Evolutionary conservation across 495 filamentous ascomycete species (phyloP).

Genomic region (Saxophila tyrrhenica): DNA sequence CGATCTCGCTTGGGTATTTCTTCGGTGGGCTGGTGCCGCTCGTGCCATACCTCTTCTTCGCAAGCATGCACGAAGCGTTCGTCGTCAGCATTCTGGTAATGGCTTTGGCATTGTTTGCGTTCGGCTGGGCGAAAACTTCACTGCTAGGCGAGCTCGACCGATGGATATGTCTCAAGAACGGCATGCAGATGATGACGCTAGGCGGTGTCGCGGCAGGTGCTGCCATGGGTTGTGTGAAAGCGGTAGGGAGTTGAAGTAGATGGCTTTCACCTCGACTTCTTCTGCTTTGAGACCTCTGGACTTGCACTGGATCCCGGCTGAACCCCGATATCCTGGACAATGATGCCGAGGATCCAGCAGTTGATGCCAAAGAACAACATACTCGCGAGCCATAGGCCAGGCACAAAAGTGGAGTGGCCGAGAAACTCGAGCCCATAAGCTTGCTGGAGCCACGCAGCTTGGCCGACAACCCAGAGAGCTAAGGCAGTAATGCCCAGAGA

Average conservation of each 20-base stretch:
- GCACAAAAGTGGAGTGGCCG: conserved; percentile 72
- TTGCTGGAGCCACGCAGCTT: conserved; percentile 78
- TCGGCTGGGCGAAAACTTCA: conserved; percentile 60
- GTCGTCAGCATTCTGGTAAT: conserved; percentile 60
- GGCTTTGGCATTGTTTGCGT: conserved; percentile 56
- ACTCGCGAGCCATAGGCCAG: conserved; percentile 65
- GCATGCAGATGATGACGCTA: conserved; percentile 54
- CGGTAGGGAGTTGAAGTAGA: conserved; percentile 33
- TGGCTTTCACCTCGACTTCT: not conserved
- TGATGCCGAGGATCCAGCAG: conserved; percentile 71
- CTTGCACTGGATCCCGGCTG: not conserved
- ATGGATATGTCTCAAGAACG: conserved; percentile 33
- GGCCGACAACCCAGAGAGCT: conserved; percentile 57
- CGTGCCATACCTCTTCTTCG: conserved; percentile 65
- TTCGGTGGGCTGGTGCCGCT: conserved; percentile 62
- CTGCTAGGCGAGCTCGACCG: conserved; percentile 39
- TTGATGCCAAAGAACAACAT: conserved; percentile 77
- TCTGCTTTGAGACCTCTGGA: not conserved
- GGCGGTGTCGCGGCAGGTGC: conserved; percentile 54
- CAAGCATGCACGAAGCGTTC: conserved; percentile 39
- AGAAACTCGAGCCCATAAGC: conserved; percentile 81
- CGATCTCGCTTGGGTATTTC: conserved; percentile 60
- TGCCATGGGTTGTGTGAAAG: conserved; percentile 54
- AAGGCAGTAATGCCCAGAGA: conserved; percentile 51
- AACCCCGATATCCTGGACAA: conserved; percentile 56